Base-by-base conservation (phyloP, 257 asterid genomes). In the Solanum chaucha region DNA sequence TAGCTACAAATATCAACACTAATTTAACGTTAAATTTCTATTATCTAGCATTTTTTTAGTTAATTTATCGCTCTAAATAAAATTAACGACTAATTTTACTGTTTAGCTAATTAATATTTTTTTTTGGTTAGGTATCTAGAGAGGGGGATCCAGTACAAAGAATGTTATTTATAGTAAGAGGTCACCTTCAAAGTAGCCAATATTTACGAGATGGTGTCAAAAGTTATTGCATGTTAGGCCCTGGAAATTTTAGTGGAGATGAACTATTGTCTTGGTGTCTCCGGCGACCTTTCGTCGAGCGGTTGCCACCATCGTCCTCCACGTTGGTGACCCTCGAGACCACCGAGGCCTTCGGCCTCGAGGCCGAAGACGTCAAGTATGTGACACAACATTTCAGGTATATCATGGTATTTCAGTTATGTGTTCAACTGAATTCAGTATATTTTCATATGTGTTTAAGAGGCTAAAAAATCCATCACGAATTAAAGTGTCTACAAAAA, bases 211-310 rank as follows among this genome's bases (percentile, higher is more conserved):
- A 89, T 40, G 87, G 87, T 68, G 65, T 35, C 36, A 24, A 85
- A 38, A 88, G 89, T 28, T 61, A 58, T 77, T 89, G 88, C 88
- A 80, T 88, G 51, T 41, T 91, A 87, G 88, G 88, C 44, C 91
- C 90, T 1, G 93, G 93, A 15, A 86, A 89, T 88, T 91, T 89
- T 17, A 74, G 87, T 28, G 93, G 93, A 6, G 93, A 91, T 61
- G 93, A 91, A 84, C 90, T 91, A 11, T 88, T 91, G n/a, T 84
- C 89, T 2, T 91, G 91, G 93, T 89, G 89, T 30, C 89, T 91
- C 40, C 89, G 90, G 19, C 85, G 89, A 72, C 93, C 90, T 67
- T 85, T 88, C 26, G 13, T 86, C 10, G 90, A 86, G 48, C 74
- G 88, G 51, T 58, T 91, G 3, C 91, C 93, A 1, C 87, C 88